Evolutionary conservation across 768 basidiomycete species (phyloP).

Genomic region (Agrocybe chaxingu): DNA sequence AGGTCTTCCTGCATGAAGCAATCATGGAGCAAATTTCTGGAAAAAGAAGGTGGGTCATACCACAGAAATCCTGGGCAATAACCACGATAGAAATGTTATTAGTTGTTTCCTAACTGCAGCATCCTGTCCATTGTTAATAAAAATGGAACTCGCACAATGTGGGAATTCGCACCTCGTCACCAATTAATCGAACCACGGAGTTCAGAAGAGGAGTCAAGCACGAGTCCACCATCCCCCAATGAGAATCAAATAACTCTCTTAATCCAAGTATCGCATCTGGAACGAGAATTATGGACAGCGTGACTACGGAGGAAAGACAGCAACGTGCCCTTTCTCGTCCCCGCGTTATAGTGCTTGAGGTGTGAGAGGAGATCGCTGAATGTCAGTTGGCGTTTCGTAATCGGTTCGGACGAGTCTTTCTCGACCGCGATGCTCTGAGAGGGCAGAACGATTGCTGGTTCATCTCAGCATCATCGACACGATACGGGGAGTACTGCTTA

Average conservation of each 20-base stretch:
- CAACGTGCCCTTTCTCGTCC: slow-evolving; percentile 67
- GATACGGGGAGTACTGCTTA: slow-evolving; percentile 34
- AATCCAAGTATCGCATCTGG: slow-evolving; percentile 74
- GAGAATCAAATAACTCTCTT: slow-evolving; percentile 63
- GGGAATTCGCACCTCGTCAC: slow-evolving; percentile 65
- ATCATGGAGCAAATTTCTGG: neutral
- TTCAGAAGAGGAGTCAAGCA: slow-evolving; percentile 55
- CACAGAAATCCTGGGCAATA: slow-evolving; percentile 58
- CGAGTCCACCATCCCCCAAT: slow-evolving; percentile 52
- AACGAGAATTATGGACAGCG: neutral
- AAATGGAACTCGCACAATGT: neutral
- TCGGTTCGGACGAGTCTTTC: slow-evolving; percentile 56
- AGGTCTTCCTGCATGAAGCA: slow-evolving; percentile 53
- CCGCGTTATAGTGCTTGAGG: slow-evolving; percentile 79
- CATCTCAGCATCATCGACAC: slow-evolving; percentile 11
- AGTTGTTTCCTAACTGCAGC: slow-evolving; percentile 72
- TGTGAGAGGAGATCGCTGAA: slow-evolving; percentile 76
- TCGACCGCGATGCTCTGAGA: slow-evolving; percentile 70
- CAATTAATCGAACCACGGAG: slow-evolving; percentile 66
- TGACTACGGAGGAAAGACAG: neutral
- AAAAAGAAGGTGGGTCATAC: slow-evolving; percentile 32
- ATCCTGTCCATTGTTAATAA: slow-evolving; percentile 52
- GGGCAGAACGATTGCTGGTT: slow-evolving; percentile 85
- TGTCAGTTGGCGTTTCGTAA: slow-evolving; percentile 72
- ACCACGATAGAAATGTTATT: slow-evolving; percentile 67